phyloP scores from a whole-genome alignment of 345 rosid genomes.

The Barbarea vulgaris region DNA sequence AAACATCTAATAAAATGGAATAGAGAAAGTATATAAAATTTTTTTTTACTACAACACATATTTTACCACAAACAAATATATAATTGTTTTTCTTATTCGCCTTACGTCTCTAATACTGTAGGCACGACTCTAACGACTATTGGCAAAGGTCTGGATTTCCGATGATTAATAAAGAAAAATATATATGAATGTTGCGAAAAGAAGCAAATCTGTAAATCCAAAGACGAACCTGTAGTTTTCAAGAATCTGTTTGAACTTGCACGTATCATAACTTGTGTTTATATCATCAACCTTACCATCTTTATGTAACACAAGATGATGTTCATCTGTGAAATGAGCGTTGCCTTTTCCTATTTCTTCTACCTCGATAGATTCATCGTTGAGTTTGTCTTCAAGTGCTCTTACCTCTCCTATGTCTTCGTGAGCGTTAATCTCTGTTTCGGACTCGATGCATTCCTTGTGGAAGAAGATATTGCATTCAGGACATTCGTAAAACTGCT shows the following conservation, averaged over 20 bases:
- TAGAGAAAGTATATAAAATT: no score
- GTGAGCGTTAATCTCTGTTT: not conserved
- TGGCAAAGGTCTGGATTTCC: no score
- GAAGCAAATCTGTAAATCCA: no score
- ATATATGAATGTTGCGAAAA: not conserved
- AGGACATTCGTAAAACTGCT: not conserved
- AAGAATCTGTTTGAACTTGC: not conserved
- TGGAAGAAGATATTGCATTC: not conserved
- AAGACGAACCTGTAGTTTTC: not conserved
- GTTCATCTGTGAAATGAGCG: not conserved
- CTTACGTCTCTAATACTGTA: no score
- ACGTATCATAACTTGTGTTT: not conserved
- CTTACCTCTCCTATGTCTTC: not conserved
- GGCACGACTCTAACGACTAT: no score
- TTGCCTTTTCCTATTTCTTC: not conserved
- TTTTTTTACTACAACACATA: no score
- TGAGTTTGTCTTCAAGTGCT: not conserved
- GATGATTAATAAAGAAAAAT: no score
- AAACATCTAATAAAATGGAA: no score
- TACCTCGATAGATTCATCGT: not conserved
- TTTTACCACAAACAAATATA: no score
- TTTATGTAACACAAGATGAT: not conserved
- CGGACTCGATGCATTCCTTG: not conserved
- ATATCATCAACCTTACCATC: constrained; percentile 2
- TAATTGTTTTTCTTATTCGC: no score